phyloP scores from a whole-genome alignment of 495 filamentous ascomycete genomes.

The Aspergillus steynii region DNA sequence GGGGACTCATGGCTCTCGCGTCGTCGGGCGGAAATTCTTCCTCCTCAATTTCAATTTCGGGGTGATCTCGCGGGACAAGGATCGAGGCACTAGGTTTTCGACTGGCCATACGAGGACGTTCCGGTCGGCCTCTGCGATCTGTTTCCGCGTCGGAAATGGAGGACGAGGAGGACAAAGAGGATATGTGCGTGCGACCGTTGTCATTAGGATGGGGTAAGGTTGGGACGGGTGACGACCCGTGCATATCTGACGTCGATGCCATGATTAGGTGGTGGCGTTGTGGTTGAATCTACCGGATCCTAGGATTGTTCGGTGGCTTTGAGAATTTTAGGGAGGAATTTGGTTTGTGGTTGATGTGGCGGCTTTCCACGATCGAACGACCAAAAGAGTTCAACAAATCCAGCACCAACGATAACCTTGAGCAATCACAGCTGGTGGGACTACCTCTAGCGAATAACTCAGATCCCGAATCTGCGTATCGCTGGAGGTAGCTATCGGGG shows the following conservation, averaged over 20 bases:
- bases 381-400: background rate
- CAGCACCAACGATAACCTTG: slow-evolving; percentile 9
- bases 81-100: slow-evolving; percentile 79
- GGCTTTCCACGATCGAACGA: slow-evolving; percentile 6
- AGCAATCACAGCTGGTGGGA: slow-evolving; percentile 29
- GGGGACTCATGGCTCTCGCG: slow-evolving; percentile 91
- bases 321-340: slow-evolving; percentile 5
- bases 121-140: slow-evolving; percentile 44
- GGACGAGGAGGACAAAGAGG: slow-evolving; percentile 45
- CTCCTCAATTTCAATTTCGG: slow-evolving; percentile 64
- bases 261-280: slow-evolving; percentile 32
- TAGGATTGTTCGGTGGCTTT: slow-evolving; percentile 15
- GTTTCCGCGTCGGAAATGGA: slow-evolving; percentile 51
- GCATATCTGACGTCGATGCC: slow-evolving; percentile 43
- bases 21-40: slow-evolving; percentile 79
- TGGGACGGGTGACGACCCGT: slow-evolving; percentile 45
- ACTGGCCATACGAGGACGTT: slow-evolving; percentile 56
- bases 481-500: slow-evolving; percentile 44
- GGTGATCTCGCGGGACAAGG: slow-evolving; percentile 73
- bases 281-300: slow-evolving; percentile 15
- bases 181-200: slow-evolving; percentile 44
- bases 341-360: slow-evolving; percentile 9
- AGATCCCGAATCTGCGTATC: slow-evolving; percentile 44
- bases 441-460: slow-evolving; percentile 49
- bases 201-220: slow-evolving; percentile 46